Base-by-base conservation (phyloP, 2,329 filamentous ascomycete genomes). In the Alternaria burnsii region DNA sequence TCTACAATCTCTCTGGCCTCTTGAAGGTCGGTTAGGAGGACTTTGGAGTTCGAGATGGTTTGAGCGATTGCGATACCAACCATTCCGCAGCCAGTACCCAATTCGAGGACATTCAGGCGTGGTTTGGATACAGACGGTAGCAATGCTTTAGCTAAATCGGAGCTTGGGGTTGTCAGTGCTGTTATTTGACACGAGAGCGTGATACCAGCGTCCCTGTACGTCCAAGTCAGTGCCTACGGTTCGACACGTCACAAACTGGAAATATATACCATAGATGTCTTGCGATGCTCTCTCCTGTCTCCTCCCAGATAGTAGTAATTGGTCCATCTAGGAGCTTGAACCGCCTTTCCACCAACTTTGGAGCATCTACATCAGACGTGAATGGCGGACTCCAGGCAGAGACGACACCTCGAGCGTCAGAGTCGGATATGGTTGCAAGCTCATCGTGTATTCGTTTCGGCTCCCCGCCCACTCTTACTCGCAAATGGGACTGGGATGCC, bases 281-380 rank as follows among this genome's bases (percentile, higher is more conserved):
- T 6, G 89, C 89, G 70, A 92, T 91, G 72, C 88, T 90, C 70
- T 92, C 89, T 4, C 89, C 89, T 0, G 88, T 90, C 70, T 91
- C 89, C 73, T 92, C 89, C 81, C 86, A 88, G 44, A 91, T 85
- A 34, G 76, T 76, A 10, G 88, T 68, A 5, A 71, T 71, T 6
- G 78, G 68, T 22, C 78, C 75, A 36, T 76, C 73, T 5, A 78
- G 68, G 8, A 85, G 76, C 12, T 70, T 69, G 58, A 89, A 83
- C 14, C 84, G 81, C 63, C 88, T 80, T 68, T 89, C 83, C 1
- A 89, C 83, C 14, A 86, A 76, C 64, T 82, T 85, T 12, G 82
- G 81, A 1, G 84, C 82, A 41, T 82, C 79, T 20, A 76, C 73
- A 9, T 74, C 67, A 5, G 73, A 69, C 58, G 81, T 76, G 20